Base-by-base conservation (phyloP, 805 yeast genomes). In the Saccharomyces paradoxus region DNA sequence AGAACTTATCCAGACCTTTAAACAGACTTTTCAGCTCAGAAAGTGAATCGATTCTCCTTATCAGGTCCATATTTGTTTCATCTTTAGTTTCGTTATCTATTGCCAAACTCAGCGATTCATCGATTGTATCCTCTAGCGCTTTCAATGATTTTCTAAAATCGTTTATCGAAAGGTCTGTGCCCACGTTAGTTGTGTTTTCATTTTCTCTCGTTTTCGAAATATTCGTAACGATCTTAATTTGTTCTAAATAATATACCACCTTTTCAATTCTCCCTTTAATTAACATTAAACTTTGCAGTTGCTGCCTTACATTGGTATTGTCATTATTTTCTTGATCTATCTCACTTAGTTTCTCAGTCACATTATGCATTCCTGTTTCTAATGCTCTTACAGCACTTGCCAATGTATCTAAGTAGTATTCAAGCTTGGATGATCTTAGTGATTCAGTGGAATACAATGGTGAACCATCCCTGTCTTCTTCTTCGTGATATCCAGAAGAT, bases 321-420 rank as follows among this genome's bases (percentile, higher is more conserved):
- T 55, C 49, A 29, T 63, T 58, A 28, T 56, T 56, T 21, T 58
- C 56, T 37, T 55, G 52, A 41, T 61, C 60, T 24, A 63, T 59
- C 4, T 47, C 57, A 57, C 58, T 62, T 58, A 50, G 57, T 51
- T 53, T 70, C 24, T 32, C 26, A 28, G 68, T 68, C 27, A 75
- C 68, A 4, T 64, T 64, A 0, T 56, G 55, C 22, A 83, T 63
- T 54, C 82, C 84, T 5, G 75, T 73, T 49, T 81, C 78, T 44
- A 86, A 65, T 2, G 87, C 74, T 47, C 78, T 74, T 26, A 84
- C 79, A 0, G 89, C 78, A 52, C 81, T 79, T 14, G 80, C 76
- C 49, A 86, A 68, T 0, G 84, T 79, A 48, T 83, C 86, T 47
- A 83, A 70, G 63, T 84, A 85, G 66, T 85, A 85, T 59, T 84